A percentile compares a stretch with the other conserved stretches of the same genome.
These are phyloP conservation scores for Fusarium oligoseptatum DNA, from an alignment of 2,329 filamentous ascomycete genomes.

Conservation along the genomic window DNA sequence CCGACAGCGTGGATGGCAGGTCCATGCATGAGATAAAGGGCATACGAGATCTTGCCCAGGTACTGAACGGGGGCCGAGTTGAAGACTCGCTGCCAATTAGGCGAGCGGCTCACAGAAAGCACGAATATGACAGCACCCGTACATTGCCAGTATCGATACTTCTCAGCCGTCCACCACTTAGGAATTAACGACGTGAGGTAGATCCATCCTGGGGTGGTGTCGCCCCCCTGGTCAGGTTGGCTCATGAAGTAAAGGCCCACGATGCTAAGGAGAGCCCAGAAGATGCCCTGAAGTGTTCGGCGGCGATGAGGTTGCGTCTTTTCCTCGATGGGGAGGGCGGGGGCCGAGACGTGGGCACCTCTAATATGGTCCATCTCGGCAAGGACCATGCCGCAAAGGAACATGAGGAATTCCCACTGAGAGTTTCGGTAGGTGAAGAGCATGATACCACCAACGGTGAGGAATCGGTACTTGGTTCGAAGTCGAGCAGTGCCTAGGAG, in stretches of 20 bases:
- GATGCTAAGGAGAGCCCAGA: constrained; percentile 61
- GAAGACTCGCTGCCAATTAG: constrained; percentile 64
- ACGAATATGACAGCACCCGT: constrained; percentile 67
- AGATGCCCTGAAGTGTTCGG: constrained; percentile 33
- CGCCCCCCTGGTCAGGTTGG: constrained; percentile 53
- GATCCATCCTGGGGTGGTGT: constrained; percentile 67
- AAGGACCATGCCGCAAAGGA: constrained; percentile 66
- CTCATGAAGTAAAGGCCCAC: constrained; percentile 65
- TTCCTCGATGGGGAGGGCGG: constrained; percentile 44
- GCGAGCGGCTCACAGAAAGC: constrained; percentile 61
- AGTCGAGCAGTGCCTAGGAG: constrained; percentile 64
- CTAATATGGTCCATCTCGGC: constrained; percentile 68
- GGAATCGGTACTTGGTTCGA: constrained; percentile 56
- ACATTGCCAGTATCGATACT: constrained; percentile 70
- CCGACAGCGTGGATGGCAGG: constrained; percentile 66
- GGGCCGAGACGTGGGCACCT: constrained; percentile 56
- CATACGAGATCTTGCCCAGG: constrained; percentile 71
- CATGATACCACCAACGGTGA: constrained; percentile 57
- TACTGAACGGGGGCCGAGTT: constrained; percentile 65
- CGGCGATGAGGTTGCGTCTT: constrained; percentile 20
- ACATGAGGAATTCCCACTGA: constrained; percentile 69
- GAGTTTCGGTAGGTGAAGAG: constrained; percentile 62
- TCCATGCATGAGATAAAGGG: constrained; percentile 72
- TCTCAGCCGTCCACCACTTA: constrained; percentile 61
- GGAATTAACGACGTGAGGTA: constrained; percentile 63